These are phyloP conservation scores for Daldinia sp. DNA, from an alignment of 2,329 filamentous ascomycete genomes.

Conservation along the genomic window DNA sequence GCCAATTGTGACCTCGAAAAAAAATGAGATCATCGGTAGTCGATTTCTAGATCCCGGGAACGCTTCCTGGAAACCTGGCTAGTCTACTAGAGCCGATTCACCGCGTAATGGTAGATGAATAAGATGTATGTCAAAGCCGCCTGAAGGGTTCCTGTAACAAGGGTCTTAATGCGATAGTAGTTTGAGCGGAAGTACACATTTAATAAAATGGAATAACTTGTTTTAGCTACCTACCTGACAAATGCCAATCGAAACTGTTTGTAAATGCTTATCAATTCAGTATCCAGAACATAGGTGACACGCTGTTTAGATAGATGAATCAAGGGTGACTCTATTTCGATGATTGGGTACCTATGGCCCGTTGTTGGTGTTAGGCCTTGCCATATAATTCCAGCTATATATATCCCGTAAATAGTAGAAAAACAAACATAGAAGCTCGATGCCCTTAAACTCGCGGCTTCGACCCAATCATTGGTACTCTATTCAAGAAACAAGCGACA, in stretches of 20 bases:
- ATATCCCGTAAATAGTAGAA: too few relatives aligned
- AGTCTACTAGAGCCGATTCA: neutral
- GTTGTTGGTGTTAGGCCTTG: neutral
- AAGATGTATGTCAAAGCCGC: neutral
- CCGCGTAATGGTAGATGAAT: neutral
- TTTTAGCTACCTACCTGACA: too few relatives aligned
- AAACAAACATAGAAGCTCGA: neutral
- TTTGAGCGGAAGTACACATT: neutral
- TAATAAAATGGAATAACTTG: too few relatives aligned
- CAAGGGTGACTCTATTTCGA: neutral
- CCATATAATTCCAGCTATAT: neutral
- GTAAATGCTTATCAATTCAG: neutral
- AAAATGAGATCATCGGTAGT: neutral
- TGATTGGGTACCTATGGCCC: neutral
- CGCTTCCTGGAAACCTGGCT: too few relatives aligned
- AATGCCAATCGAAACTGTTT: neutral
- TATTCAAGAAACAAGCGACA: neutral
- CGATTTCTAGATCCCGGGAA: neutral
- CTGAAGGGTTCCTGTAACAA: neutral
- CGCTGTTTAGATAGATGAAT: neutral
- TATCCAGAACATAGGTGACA: too few relatives aligned
- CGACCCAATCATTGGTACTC: neutral
- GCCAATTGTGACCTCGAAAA: neutral
- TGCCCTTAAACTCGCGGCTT: neutral
- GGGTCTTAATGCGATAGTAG: neutral